Evolutionary conservation across 352 stramenopile genomes (phyloP), one percentile per base, ranked within the genome.

Genomic region (Pelagophyceae sp.): DNA sequence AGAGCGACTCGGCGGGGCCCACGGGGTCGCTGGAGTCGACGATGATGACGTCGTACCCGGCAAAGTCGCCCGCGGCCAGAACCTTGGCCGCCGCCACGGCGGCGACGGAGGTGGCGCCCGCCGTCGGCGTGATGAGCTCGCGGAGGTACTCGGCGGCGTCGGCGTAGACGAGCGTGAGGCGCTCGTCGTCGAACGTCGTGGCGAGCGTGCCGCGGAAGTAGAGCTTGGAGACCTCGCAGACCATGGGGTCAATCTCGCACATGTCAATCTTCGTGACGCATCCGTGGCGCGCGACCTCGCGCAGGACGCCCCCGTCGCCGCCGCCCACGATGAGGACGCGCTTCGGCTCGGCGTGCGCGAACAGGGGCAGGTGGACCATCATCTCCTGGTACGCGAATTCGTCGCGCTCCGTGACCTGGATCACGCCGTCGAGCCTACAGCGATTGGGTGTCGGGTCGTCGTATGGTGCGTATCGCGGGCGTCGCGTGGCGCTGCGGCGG

Each of bases 301-400:
- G 89, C 50, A 98, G 82, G 38, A 98, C 92, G 78, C 94, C 94
- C 64, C 94, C 94, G 85, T 98, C 95, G n/a, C 95, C 95, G 32
- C 95, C 95, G 79, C 95, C 95, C 31, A 99, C 92, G 69, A 99
- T 96, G 33, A 98, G 88, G 61, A 91, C 85, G 19, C 65, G 61
- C 63, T 79, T 76, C 20, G 72, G 72, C n/a, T 77, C 35, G 15
- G 54, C 80, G 84, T 98, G 93, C 71, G 93, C 87, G 82, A 96
- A 98, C 80, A 98, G 88, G 29, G 95, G 94, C 70, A 98, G 81
- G 85, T 98, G 94, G n/a, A 92, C 90, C 84, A 99, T 98, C 93
- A 98, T 98, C 87, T 98, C 95, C 69, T 98, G 95, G 88, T 98
- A 99, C 45, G 93, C 88, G 83, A 97, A 97, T 78, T 98, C 95